Evolutionary conservation across 2,329 filamentous ascomycete genomes (phyloP), one percentile per base, ranked within the genome.

Genomic region (Diaporthe sp.): DNA sequence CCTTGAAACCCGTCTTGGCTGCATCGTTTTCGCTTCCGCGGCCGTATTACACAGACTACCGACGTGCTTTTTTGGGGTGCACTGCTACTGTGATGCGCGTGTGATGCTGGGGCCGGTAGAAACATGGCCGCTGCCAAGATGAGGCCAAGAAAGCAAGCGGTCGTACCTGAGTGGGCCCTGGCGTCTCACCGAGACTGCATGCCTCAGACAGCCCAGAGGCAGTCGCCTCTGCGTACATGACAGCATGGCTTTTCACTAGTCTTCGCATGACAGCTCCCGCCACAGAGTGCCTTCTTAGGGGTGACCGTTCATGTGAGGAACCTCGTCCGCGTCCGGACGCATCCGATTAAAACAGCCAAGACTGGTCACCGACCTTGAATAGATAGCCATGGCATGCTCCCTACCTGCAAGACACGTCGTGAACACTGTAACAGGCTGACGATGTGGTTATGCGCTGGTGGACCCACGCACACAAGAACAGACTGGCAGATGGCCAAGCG

Each of bases 161-260:
- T 68, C 62, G 62, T 68, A 53, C 62, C 46, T 68, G 31, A 31
- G 62, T 51, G 62, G 62, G 22, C 62, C 62, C 62, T 37, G 42
- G 28, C 46, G 62, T 68, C 62, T 53, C 62, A 68, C 62, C 62
- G 44, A 68, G 62, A 68, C 44, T 68, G 44, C 46, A 25, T 19
- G 31, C 28, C 17, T 51, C 17, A 49, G 44, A 28, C 39, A 28
- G 58, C n/a, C 58, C 5, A 44, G 58, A 25, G 17, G 37, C 10
- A 61, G 13, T 34, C 53, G 28, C 15, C 39, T 44, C 42, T 44
- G 42, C 42, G 42, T 28, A 37, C 55, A 62, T 25, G n/a, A 25
- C 34, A 37, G 34, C 34, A 9, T 37, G 34, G 10, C 34, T 8
- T 17, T 19, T n/a, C 60, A 19, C n/a, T 44, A 15, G 39, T 44